Percentiles rank a stretch among this genome's conserved stretches.
These are phyloP conservation scores for Ceratocystis eucalypticola DNA, from an alignment of 2,329 filamentous ascomycete species.

Conservation along the genomic window DNA sequence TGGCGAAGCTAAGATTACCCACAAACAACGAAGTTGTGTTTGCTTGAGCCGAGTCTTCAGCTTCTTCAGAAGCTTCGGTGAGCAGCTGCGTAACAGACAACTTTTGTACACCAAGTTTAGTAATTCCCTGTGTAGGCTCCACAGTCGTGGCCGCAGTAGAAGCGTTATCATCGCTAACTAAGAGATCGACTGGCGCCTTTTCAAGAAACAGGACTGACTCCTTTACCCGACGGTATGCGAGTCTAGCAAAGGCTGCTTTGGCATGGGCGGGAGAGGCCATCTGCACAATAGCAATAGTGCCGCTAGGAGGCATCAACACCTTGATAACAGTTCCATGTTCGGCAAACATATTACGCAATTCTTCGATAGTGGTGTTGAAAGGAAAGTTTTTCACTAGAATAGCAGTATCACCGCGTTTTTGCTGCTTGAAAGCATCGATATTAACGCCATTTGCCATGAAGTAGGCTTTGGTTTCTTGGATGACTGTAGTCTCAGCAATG, in stretches of 20 bases:
- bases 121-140: slow-evolving; percentile 26
- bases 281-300: slow-evolving; percentile 87
- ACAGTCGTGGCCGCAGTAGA: slow-evolving; percentile 21
- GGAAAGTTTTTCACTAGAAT: slow-evolving; percentile 94
- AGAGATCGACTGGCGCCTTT: slow-evolving; percentile 77
- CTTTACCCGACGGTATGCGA: slow-evolving; percentile 83
- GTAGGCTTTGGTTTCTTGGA: slow-evolving; percentile 90
- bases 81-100: slow-evolving; percentile 51
- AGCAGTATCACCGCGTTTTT: slow-evolving; percentile 69
- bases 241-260: slow-evolving; percentile 65
- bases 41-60: slow-evolving; percentile 33
- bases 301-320: slow-evolving; percentile 82
- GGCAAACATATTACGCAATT: slow-evolving; percentile 69
- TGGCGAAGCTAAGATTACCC: slow-evolving; percentile 85
- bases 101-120: slow-evolving; percentile 40
- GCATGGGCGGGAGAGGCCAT: slow-evolving; percentile 68
- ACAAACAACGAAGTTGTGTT: slow-evolving; percentile 72
- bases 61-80: slow-evolving; percentile 42
- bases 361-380: slow-evolving; percentile 64
- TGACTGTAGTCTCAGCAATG: slow-evolving; percentile 87
- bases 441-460: slow-evolving; percentile 81
- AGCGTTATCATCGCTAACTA: slow-evolving; percentile 31
- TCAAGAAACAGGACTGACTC: slow-evolving; percentile 87
- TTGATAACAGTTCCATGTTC: slow-evolving; percentile 69
- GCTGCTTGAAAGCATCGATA: slow-evolving; percentile 77